Base-by-base conservation (phyloP, 2,329 filamentous ascomycete species). In the Botryotinia narcissicola region DNA sequence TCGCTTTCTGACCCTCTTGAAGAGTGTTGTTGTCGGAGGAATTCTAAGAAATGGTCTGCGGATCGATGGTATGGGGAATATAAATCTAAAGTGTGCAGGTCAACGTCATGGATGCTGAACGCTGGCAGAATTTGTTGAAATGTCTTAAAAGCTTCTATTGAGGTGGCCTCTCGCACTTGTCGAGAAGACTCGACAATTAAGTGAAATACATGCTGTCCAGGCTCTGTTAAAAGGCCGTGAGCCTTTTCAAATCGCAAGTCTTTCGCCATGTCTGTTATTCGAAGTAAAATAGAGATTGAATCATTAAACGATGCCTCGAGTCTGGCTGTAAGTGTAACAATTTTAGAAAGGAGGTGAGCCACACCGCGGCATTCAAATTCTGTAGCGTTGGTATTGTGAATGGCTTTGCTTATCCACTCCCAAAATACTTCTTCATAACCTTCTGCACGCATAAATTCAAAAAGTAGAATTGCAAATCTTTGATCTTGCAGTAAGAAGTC, bases 361-460 rank as follows among this genome's bases (percentile, higher is more conserved):
- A 72, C 35, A 44, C 10, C 44, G 44, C 18, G 37, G 8, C 32
- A 54, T 54, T 66, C 46, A 22, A 32, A 4, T 60, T 25, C 42
- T 12, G 62, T 29, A 6, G 48, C 42, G 25, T 25, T 67, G 14
- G 75, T 20, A 18, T 63, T 60, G n/a, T 75, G 61, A 37, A 80
- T 69, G 32, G 71, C 71, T 59, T 63, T 78, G 68, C 74, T 75
- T 20, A 80, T 75, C 79, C 79, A 81, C 44, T 64, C 74, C 80
- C 79, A 80, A 46, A 75, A 75, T 32, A 73, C 63, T 61, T 79
- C 77, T 71, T 80, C 74, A 14, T 79, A 72, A 7, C 75, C 75
- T 73, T 81, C 80, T 12, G 78, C 79, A 29, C 81, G 78, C 72
- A 81, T 75, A 64, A 78, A 81, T 69, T 79, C 73, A 71, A 80